phyloP scores from a whole-genome alignment of 2,329 filamentous ascomycete genomes.

The Beauveria rudraprayagi region DNA sequence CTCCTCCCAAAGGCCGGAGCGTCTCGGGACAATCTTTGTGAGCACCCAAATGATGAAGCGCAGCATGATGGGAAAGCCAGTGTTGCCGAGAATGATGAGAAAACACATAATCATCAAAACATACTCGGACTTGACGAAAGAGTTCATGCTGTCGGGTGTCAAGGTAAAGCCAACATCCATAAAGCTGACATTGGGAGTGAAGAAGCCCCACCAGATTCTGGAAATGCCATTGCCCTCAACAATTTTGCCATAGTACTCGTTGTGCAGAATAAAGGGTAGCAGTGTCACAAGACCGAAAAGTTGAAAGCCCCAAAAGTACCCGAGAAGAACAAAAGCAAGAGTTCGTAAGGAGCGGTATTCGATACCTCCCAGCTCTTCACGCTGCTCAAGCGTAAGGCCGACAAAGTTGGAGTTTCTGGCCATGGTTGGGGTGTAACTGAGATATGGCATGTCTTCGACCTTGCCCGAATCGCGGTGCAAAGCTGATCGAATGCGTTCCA shows the following conservation, averaged over 20 bases:
- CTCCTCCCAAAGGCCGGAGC: conserved; percentile 77
- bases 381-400: conserved; percentile 78
- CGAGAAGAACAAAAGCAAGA: conserved; percentile 65
- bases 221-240: conserved; percentile 55
- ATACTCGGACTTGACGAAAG: conserved; percentile 70
- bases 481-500: conserved; percentile 50
- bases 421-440: conserved; percentile 89
- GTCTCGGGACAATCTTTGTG: conserved; percentile 57
- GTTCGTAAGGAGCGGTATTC: conserved; percentile 91
- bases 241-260: conserved; percentile 52
- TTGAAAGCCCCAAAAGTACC: conserved; percentile 80
- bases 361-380: conserved; percentile 91
- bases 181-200: conserved; percentile 79
- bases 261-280: conserved; percentile 70
- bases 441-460: conserved; percentile 66
- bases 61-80: conserved; percentile 89
- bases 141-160: conserved; percentile 88
- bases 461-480: conserved; percentile 41
- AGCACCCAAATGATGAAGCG: conserved; percentile 83
- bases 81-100: conserved; percentile 90
- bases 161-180: conserved; percentile 93
- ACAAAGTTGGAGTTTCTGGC: conserved; percentile 90
- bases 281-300: conserved; percentile 66
- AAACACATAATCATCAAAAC: conserved; percentile 72
- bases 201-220: conserved; percentile 85